Evolutionary conservation across 2,329 filamentous ascomycete species (phyloP).

Genomic region (Beauveria caledonica): DNA sequence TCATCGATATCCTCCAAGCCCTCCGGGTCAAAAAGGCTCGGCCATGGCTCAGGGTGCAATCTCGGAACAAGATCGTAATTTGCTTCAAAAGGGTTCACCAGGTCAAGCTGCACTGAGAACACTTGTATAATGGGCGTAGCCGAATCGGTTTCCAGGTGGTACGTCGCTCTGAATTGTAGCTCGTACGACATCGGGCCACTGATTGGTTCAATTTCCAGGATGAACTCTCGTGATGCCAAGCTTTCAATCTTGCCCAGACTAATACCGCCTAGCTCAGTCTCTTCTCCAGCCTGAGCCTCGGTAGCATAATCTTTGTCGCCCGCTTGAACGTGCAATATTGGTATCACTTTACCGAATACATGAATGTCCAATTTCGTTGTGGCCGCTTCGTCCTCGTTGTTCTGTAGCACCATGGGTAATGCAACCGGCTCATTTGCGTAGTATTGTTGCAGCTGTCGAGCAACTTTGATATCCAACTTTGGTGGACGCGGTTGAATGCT

Average conservation of each 20-base stretch:
- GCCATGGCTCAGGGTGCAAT: slow-evolving; percentile 73
- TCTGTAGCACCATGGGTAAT: slow-evolving; percentile 62
- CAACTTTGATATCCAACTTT: slow-evolving; percentile 70
- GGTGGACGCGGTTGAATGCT: slow-evolving; percentile 82
- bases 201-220: slow-evolving; percentile 43
- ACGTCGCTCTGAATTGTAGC: slow-evolving; percentile 64
- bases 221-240: slow-evolving; percentile 33
- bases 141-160: slow-evolving; percentile 70
- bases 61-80: slow-evolving; percentile 81
- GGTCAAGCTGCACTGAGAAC: slow-evolving; percentile 57
- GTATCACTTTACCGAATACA: slow-evolving; percentile 51
- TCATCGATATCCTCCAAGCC: slow-evolving; percentile 30
- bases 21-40: slow-evolving; percentile 69
- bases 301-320: slow-evolving; percentile 25
- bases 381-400: slow-evolving; percentile 75
- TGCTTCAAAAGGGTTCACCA: slow-evolving; percentile 82
- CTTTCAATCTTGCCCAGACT: slow-evolving; percentile 39
- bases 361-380: slow-evolving; percentile 62
- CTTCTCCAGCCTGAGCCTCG: slow-evolving; percentile 29
- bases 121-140: slow-evolving; percentile 75
- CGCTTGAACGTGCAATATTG: slow-evolving; percentile 35
- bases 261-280: slow-evolving; percentile 34
- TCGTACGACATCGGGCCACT: slow-evolving; percentile 50
- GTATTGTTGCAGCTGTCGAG: slow-evolving; percentile 59
- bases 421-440: slow-evolving; percentile 75